Evolutionary conservation across 331 rosid genomes (phyloP), one percentile per base, ranked within the genome.

Genomic region (Quercus lobata): DNA sequence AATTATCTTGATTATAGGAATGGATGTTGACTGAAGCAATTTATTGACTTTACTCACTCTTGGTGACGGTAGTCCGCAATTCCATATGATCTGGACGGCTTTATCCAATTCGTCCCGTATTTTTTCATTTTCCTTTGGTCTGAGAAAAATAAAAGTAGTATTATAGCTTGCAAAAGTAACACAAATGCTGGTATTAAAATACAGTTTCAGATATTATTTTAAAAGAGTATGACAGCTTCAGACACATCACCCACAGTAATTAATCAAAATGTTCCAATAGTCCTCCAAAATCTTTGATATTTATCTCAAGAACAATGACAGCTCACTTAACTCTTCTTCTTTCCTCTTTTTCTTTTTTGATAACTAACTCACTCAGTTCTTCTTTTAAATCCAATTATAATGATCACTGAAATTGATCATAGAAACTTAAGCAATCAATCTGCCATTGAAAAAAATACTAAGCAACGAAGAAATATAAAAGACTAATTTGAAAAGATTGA

Each of bases 21-120:
- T 52, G 79, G 57, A 80, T 16, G 80, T 17, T 61, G 57, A 79
- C 54, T 58, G 69, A 54, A 74, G 17, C 57, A 55, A 35, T 41
- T 11, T 6, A 17, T 55, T 41, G 77, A 57, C 53, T 73, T 69
- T 55, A 44, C 96, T 78, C 87, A 95, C 99, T 83, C 99, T 90
- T 49, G 99, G 99, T 16, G 99, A 95, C 70, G 99, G 99, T 61
- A 95, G 89, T 83, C 88, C 65, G 72, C 97, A 95, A 77, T 90
- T 93, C 99, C 99, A 95, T 83, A 95, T 92, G 70, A 92, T 91
- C 62, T 95, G 87, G 68, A 92, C 87, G 15, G 97, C 97, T 80
- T 88, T 92, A 77, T 89, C 96, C 80, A 95, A 84, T 84, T 90
- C 94, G 56, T 76, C 72, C 34, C 91, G 83, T 79, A 86, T 60